Evolutionary conservation across 352 stramenopile genomes (phyloP).

Genomic region (Phytophthora citricola): DNA sequence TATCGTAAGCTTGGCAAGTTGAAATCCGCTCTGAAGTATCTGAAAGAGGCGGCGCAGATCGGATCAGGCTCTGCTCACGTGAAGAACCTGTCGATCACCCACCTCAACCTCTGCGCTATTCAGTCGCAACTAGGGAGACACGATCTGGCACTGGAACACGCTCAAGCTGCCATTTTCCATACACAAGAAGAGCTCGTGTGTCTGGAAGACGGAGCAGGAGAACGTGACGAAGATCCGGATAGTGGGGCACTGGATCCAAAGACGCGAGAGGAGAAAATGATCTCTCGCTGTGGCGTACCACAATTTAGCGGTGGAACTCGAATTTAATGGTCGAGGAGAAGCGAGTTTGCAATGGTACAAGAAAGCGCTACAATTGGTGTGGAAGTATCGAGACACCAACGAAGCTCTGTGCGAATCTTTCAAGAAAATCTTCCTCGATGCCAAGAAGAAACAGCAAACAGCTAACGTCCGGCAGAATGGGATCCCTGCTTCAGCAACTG

Average conservation of each 20-base stretch:
- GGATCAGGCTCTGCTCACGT: constrained; percentile 59
- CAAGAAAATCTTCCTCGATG: constrained; percentile 74
- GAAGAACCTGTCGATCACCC: constrained; percentile 82
- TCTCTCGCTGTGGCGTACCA: constrained; percentile 84
- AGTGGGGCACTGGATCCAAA: constrained; percentile 53
- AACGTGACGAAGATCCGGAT: constrained; percentile 19
- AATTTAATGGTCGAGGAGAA: constrained; percentile 75
- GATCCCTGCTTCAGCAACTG: constrained; percentile 13
- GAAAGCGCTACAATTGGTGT: constrained; percentile 76
- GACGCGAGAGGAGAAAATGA: constrained; percentile 74
- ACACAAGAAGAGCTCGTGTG: constrained; percentile 81
- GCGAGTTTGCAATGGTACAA: constrained; percentile 88
- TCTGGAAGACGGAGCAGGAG: constrained; percentile 37
- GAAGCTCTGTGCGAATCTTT: constrained; percentile 69
- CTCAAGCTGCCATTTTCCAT: constrained; percentile 83
- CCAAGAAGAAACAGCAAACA: constrained; percentile 65
- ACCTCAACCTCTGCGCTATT: constrained; percentile 84
- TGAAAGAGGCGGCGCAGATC: constrained; percentile 75
- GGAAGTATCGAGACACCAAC: constrained; percentile 70
- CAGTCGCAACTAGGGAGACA: constrained; percentile 78
- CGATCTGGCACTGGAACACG: constrained; percentile 75
- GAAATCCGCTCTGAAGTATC: constrained; percentile 76
- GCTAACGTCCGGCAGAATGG: constrained; percentile 30
- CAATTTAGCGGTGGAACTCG: constrained; percentile 80
- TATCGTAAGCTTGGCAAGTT: constrained; percentile 82